These are phyloP conservation scores for Quercus parvula DNA, from an alignment of 306 rosid genomes.

Conservation along the genomic window DNA sequence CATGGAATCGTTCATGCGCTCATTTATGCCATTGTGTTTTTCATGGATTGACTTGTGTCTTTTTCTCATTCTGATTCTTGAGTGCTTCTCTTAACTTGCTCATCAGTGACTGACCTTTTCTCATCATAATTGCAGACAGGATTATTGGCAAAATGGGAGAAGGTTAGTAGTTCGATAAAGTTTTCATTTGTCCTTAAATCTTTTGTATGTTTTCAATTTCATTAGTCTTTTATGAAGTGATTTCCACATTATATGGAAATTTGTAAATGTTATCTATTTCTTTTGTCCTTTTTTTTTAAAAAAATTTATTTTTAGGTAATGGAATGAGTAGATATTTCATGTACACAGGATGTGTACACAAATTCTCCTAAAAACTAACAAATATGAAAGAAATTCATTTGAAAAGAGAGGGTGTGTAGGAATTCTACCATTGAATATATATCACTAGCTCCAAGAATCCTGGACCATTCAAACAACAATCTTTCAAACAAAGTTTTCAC, in stretches of 20 bases:
- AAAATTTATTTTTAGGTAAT: neutral
- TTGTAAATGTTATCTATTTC: neutral
- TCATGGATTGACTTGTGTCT: neutral
- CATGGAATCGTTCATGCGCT: neutral
- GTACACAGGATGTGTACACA: too few species aligned
- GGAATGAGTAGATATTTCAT: too few species aligned
- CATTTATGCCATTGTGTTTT: neutral
- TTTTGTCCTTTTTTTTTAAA: neutral
- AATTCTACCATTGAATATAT: too few species aligned
- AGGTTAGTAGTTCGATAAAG: conserved; percentile 38
- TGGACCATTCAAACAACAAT: too few species aligned
- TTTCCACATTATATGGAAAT: neutral
- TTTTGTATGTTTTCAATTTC: neutral
- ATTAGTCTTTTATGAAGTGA: neutral
- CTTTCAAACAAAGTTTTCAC: too few species aligned
- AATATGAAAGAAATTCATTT: too few species aligned
- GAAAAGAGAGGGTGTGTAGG: too few species aligned
- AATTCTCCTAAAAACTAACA: too few species aligned
- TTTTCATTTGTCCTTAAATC: neutral
- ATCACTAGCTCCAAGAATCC: too few species aligned
- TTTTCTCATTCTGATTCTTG: neutral
- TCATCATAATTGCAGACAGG: conserved; percentile 52
- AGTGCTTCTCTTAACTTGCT: neutral
- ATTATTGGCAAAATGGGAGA: conserved; percentile 82
- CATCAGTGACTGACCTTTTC: conserved; percentile 16